Conservation (phyloP, 192 early-diverging fungal genomes). For the Gamsiella multidivaricata region DNA sequence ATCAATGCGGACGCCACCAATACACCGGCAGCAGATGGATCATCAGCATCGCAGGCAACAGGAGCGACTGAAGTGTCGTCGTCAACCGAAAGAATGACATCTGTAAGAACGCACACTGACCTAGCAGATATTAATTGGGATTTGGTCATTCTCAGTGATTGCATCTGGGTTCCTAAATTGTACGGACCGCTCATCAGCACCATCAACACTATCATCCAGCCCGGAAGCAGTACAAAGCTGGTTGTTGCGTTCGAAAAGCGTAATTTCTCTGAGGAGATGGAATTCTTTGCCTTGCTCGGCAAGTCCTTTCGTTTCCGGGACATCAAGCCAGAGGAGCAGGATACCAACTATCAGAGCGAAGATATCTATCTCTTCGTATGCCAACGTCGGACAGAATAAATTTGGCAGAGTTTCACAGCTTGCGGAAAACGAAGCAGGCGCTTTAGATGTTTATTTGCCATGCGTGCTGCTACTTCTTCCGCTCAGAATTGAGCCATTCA, state of each 20-base stretch:
- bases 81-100: neutral
- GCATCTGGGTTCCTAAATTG: constrained; percentile 44
- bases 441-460: too few relatives aligned
- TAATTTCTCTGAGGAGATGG: constrained; percentile 49
- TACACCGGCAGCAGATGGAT: neutral
- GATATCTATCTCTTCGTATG: constrained; percentile 53
- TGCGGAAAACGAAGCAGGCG: neutral
- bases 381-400: constrained; percentile 17
- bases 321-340: constrained; percentile 49
- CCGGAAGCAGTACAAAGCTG: constrained; percentile 10
- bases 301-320: constrained; percentile 44
- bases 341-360: constrained; percentile 50
- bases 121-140: constrained; percentile 22
- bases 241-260: constrained; percentile 48
- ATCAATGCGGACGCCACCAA: too few relatives aligned
- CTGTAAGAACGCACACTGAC: neutral
- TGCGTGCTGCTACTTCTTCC: constrained; percentile 13
- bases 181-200: constrained; percentile 33
- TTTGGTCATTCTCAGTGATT: constrained; percentile 48
- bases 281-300: constrained; percentile 46
- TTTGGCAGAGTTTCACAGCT: neutral
- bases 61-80: neutral
- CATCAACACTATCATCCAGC: constrained; percentile 14
- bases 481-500: constrained; percentile 41
- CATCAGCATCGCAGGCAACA: neutral